Evolutionary conservation across 345 rosid species (phyloP).

Genomic region (Trapa incisa): DNA sequence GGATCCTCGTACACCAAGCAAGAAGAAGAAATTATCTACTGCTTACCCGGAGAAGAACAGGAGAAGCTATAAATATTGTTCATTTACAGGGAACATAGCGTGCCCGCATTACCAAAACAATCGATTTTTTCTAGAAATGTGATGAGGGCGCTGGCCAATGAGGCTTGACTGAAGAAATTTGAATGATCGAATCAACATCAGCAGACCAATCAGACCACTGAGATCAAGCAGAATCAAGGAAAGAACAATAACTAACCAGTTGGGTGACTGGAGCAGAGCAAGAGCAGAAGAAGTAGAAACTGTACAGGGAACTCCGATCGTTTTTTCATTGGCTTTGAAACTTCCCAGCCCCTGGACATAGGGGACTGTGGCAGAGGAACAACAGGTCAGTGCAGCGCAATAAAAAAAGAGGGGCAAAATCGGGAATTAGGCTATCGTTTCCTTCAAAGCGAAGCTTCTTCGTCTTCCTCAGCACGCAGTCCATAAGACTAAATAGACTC

Average conservation of each 20-base stretch:
- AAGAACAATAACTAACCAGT: conserved; percentile 34
- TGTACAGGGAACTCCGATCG: conserved; percentile 5
- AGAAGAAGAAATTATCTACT: not conserved
- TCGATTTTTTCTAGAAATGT: not conserved
- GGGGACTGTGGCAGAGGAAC: not conserved
- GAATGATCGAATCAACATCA: not conserved
- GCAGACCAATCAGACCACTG: not conserved
- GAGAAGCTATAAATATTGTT: not conserved
- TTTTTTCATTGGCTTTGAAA: conserved; percentile 25
- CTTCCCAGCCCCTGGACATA: not conserved
- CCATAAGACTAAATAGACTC: conserved; percentile 18
- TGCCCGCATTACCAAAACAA: not conserved
- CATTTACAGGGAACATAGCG: not conserved
- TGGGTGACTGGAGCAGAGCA: conserved; percentile 25
- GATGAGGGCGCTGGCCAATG: not conserved
- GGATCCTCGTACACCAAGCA: not conserved
- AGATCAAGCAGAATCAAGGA: not conserved
- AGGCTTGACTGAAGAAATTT: not conserved
- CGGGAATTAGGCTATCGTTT: not conserved
- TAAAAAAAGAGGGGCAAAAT: conserved; percentile 4
- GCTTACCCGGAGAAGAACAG: not conserved
- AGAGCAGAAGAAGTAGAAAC: conserved; percentile 21
- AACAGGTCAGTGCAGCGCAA: conserved; percentile 2
- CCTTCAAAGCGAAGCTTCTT: conserved; percentile 15
- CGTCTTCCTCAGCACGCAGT: conserved; percentile 13